Conservation (phyloP, 2,329 filamentous ascomycete genomes). For the Monilinia aucupariae region DNA sequence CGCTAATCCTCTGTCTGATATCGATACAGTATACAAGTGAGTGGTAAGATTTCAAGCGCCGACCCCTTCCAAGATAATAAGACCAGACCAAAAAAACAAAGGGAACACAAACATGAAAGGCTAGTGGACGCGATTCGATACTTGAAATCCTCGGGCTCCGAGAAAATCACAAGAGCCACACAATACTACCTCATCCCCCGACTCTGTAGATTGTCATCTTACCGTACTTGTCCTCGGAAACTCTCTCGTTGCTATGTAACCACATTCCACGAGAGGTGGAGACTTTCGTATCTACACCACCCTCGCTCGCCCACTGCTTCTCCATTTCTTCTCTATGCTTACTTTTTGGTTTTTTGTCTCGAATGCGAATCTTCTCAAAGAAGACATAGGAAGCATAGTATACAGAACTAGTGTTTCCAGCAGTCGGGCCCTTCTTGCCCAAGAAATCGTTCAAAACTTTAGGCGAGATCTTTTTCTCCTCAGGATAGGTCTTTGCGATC, state of each 20-base stretch:
- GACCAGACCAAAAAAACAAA: neutral
- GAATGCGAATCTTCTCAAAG: constrained; percentile 54
- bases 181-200: neutral
- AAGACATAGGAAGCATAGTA: constrained; percentile 54
- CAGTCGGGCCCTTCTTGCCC: constrained; percentile 42
- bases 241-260: neutral
- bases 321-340: constrained; percentile 50
- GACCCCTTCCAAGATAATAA: neutral
- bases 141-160: neutral
- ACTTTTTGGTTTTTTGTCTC: constrained; percentile 47
- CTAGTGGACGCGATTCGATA: neutral
- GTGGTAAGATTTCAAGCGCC: neutral
- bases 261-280: neutral
- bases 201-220: constrained; percentile 1
- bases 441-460: constrained; percentile 47
- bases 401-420: constrained; percentile 44
- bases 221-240: constrained; percentile 20
- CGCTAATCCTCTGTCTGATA: neutral
- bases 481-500: constrained; percentile 41
- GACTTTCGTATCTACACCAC: constrained; percentile 4
- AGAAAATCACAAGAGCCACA: neutral
- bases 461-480: constrained; percentile 39
- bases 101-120: neutral
- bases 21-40: neutral
- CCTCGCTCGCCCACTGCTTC: constrained; percentile 16